Evolutionary conservation across 805 yeast species (phyloP).

Genomic region (Isabelozyma rhagii): DNA sequence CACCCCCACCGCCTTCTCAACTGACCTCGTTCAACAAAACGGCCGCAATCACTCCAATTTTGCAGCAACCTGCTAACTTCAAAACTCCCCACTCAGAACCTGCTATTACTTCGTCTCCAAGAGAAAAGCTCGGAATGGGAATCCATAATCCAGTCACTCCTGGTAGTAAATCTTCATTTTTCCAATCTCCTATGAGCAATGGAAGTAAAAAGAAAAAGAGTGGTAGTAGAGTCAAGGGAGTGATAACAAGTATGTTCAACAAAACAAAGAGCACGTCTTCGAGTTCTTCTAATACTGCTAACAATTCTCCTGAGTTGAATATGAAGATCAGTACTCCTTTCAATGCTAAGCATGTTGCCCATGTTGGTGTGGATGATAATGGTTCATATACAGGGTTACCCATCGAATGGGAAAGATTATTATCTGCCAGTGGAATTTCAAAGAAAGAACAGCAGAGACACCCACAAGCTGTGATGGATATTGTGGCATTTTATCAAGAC

Average conservation of each 20-base stretch:
- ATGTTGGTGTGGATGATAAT: constrained; percentile 85
- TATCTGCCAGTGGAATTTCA: constrained; percentile 84
- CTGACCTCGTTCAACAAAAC: constrained; percentile 18
- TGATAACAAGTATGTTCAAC: constrained; percentile 51
- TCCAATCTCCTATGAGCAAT: constrained; percentile 12
- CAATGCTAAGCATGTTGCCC: constrained; percentile 86
- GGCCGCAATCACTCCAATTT: constrained; percentile 28
- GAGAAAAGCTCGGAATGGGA: constrained; percentile 21
- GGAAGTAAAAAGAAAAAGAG: constrained; percentile 30
- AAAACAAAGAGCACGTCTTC: constrained; percentile 15
- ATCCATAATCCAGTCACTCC: constrained; percentile 4
- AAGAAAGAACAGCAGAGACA: constrained; percentile 84
- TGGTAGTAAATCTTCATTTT: constrained; percentile 5
- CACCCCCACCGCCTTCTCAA: constrained; percentile 13
- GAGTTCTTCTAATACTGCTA: constrained; percentile 8
- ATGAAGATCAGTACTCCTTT: constrained; percentile 86
- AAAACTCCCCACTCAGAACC: constrained; percentile 9
- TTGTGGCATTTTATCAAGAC: constrained; percentile 80
- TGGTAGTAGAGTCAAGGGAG: constrained; percentile 56
- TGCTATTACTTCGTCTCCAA: constrained; percentile 18
- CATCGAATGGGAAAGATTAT: constrained; percentile 82
- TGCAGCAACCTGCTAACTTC: constrained; percentile 14
- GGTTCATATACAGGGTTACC: constrained; percentile 94
- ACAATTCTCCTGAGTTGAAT: constrained; percentile 17
- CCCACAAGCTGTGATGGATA: constrained; percentile 92